Conservation (phyloP, 225 moss, liverwort and hornwort species). For the Physcomitrellopsis africana region DNA sequence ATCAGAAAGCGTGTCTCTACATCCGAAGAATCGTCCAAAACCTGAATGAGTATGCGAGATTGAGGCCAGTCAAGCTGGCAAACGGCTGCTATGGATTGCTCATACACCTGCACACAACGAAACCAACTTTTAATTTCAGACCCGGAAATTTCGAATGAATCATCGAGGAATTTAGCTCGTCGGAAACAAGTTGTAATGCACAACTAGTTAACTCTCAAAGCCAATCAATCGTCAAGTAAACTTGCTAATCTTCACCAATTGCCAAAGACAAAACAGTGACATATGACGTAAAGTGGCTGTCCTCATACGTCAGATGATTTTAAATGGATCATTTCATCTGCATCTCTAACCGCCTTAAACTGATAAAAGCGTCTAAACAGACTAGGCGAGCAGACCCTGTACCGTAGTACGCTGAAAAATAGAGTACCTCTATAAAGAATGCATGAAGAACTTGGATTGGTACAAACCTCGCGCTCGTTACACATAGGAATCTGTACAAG, state of each 20-base stretch:
- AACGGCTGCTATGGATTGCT: slow-evolving; percentile 95
- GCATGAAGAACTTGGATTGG: slow-evolving; percentile 15
- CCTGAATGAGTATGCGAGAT: slow-evolving; percentile 83
- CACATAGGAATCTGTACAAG: slow-evolving; percentile 98
- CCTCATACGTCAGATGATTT: background rate
- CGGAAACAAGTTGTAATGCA: background rate
- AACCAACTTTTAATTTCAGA: slow-evolving; percentile 10
- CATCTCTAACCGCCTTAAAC: background rate
- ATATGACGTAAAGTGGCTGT: background rate
- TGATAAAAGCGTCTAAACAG: background rate
- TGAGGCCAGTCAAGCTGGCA: slow-evolving; percentile 97
- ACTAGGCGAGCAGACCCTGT: background rate
- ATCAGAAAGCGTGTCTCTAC: slow-evolving; percentile 85
- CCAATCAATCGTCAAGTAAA: background rate
- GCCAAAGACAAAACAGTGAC: background rate
- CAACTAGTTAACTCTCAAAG: slow-evolving; percentile 15
- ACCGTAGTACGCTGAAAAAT: background rate
- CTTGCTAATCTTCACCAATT: slow-evolving; percentile 9
- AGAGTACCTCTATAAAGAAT: background rate
- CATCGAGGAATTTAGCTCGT: background rate
- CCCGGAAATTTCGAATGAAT: background rate
- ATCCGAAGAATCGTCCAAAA: slow-evolving; percentile 95
- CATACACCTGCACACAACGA: slow-evolving; percentile 68
- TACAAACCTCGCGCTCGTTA: slow-evolving; percentile 94
- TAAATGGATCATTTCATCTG: slow-evolving; percentile 2